Evolutionary conservation across 768 basidiomycete genomes (phyloP), one percentile per base, ranked within the genome.

Genomic region (Chalciporus sphaerocephalus): DNA sequence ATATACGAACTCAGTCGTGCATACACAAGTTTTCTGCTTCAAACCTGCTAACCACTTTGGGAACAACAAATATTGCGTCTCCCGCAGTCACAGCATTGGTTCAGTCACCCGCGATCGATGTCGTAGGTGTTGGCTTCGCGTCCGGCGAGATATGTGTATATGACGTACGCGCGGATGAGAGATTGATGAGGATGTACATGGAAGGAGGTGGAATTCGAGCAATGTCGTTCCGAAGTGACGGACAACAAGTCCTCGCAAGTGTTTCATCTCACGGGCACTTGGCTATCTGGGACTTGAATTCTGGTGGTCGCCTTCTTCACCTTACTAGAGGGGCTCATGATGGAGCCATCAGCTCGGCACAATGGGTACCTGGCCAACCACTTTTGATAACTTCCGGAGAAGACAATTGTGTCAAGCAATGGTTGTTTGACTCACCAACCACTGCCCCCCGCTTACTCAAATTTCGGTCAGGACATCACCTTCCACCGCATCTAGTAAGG

Each of bases 371-470:
- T 3, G 88, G 93, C 4, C 95, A 99, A 60, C 91, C 93, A 7
- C 68, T 99, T 11, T 70, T 99, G 38, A 76, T 98, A 49, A 93
- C 83, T 25, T 90, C 89, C 2, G 89, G 92, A 17, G 88, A 87
- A 51, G 96, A 98, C 60, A 99, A 99, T 63, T 89, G 91, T 55
- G 78, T 99, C 48, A 97, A 97, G 94, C 94, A 99, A 93, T 98
- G 95, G 94, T 62, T 95, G 17, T 94, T 95, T 56, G 96, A 98
- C 58, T 89, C 93, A 0, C 91, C 92, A 0, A 87, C 88, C 0
- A 74, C 86, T 1, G 72, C 88, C 18, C 95, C 96, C 1, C 79
- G 91, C 44, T 71, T 98, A 10, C 76, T 97, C 20, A 98, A 97
- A 71, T 91, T 80, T 64, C 81, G 96, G 37, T 86, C 91, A 0